Conservation (phyloP, 2,329 filamentous ascomycete genomes). For the Verticillium isaacii region DNA sequence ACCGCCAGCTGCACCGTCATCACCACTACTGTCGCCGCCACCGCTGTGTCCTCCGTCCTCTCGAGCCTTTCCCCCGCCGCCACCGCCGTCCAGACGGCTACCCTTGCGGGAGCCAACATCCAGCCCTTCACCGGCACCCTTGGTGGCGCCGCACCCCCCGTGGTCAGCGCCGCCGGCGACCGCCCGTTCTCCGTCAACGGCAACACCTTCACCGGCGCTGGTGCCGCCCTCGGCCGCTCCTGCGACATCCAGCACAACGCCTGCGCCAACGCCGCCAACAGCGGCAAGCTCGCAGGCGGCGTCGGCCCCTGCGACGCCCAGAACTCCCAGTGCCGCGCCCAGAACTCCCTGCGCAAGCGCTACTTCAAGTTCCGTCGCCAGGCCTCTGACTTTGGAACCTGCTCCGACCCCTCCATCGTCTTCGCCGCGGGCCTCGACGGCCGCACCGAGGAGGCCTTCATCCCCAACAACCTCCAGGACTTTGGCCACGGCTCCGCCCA, state of each 20-base stretch:
- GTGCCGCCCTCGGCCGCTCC: conserved; percentile 52
- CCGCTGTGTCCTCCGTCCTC: not conserved
- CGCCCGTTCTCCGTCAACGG: conserved; percentile 54
- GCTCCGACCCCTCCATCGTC: conserved; percentile 41
- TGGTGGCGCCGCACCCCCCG: conserved; percentile 36
- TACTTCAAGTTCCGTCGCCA: conserved; percentile 1
- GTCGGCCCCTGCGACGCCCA: conserved; percentile 5
- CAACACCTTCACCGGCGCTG: conserved; percentile 51
- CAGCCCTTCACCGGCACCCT: conserved; percentile 40
- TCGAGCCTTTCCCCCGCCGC: not conserved
- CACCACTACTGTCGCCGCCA: conserved; percentile 1
- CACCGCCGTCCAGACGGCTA: not conserved
- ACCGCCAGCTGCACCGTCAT: not conserved
- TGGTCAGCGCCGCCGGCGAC: conserved; percentile 28
- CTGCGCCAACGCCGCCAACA: conserved; percentile 1
- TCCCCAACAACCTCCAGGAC: conserved; percentile 29
- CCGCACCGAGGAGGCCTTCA: conserved; percentile 36
- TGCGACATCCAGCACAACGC: conserved; percentile 49
- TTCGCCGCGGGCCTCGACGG: conserved; percentile 45
- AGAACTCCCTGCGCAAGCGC: conserved; percentile 16
- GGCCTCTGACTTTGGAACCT: conserved; percentile 35
- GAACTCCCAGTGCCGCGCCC: not conserved
- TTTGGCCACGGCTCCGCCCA: conserved; percentile 49
- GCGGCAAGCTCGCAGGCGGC: not conserved
- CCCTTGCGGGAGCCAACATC: conserved; percentile 25